phyloP scores from a whole-genome alignment of 805 yeast genomes.

The Cyberlindnera lachancei region DNA sequence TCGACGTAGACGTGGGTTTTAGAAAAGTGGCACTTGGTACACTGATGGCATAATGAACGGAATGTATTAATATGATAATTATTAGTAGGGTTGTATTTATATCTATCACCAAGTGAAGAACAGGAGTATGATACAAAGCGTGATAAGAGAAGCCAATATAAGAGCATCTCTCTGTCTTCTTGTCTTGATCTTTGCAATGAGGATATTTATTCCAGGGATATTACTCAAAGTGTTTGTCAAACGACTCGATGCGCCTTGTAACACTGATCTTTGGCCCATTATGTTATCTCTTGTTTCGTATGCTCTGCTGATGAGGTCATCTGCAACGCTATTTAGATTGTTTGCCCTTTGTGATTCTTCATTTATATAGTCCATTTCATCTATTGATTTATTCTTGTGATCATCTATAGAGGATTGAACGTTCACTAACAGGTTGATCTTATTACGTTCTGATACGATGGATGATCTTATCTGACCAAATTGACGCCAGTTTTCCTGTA shows the following conservation, averaged over 20 bases:
- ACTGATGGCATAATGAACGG: too few relatives aligned
- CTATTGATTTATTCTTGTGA: slow-evolving; percentile 26
- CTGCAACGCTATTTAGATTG: slow-evolving; percentile 67
- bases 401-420: slow-evolving; percentile 77
- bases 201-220: slow-evolving; percentile 76
- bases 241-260: slow-evolving; percentile 57
- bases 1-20: slow-evolving; percentile 22
- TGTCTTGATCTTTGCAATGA: slow-evolving; percentile 76
- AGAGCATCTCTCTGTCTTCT: slow-evolving; percentile 84
- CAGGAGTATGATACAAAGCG: slow-evolving; percentile 63
- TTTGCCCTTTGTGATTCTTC: slow-evolving; percentile 73
- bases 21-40: too few relatives aligned
- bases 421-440: slow-evolving; percentile 62
- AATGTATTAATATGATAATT: too few relatives aligned
- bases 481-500: slow-evolving; percentile 62
- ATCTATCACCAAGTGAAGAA: slow-evolving; percentile 37
- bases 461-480: slow-evolving; percentile 50
- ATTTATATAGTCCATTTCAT: slow-evolving; percentile 66
- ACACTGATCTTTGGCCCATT: slow-evolving; percentile 55
- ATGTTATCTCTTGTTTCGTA: slow-evolving; percentile 86
- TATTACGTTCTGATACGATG: slow-evolving; percentile 67
- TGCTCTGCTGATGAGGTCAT: slow-evolving; percentile 75
- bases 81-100: too few relatives aligned
- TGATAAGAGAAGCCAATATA: slow-evolving; percentile 68
- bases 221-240: slow-evolving; percentile 53